These are phyloP conservation scores for Digitaria exilis DNA, from an alignment of 202 grass and related monocot genomes.

Conservation along the genomic window DNA sequence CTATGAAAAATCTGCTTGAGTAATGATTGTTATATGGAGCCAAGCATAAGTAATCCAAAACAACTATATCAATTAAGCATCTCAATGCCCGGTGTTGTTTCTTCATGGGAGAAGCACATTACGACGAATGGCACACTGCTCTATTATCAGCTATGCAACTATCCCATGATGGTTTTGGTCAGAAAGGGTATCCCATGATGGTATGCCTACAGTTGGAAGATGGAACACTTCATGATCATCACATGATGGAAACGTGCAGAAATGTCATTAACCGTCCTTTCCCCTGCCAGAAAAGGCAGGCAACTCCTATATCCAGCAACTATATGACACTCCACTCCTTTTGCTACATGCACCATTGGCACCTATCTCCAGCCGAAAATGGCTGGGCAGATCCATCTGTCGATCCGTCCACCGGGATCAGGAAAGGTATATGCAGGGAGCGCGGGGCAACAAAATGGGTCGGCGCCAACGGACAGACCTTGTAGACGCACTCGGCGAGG, in stretches of 20 bases:
- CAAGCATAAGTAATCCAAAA: neutral
- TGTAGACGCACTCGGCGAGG: conserved; percentile 94
- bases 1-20: neutral
- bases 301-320: conserved; percentile 23
- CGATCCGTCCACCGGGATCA: neutral
- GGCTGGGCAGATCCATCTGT: neutral
- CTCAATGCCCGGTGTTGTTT: neutral
- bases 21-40: neutral
- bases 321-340: neutral
- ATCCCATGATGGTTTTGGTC: neutral
- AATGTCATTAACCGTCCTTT: conserved; percentile 28
- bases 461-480: conserved; percentile 45
- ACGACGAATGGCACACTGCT: neutral
- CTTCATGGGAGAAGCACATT: neutral
- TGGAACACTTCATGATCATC: neutral
- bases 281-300: neutral
- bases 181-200: neutral
- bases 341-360: neutral
- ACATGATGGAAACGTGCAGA: neutral
- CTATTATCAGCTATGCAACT: neutral
- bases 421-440: neutral
- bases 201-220: conserved; percentile 8
- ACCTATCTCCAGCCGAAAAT: neutral
- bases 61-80: conserved; percentile 9
- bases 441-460: neutral